phyloP scores from a whole-genome alignment of 192 early-diverging fungal genomes.

The Backusella liffmaniae region DNA sequence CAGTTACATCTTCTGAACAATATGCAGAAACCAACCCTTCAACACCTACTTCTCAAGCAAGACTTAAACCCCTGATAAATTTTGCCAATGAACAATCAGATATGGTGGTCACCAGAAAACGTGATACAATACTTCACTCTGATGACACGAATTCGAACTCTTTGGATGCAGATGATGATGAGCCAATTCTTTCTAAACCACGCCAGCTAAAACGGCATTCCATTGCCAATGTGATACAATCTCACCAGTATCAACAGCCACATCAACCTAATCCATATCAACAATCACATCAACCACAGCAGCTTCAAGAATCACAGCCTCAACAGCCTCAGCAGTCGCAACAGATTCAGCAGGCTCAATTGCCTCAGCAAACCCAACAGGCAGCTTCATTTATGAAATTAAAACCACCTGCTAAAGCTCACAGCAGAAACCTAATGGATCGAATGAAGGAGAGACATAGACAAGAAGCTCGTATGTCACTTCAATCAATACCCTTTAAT shows the following conservation, averaged over 20 bases:
- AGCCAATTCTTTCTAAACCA: background rate
- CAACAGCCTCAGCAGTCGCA: background rate
- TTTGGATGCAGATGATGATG: constrained; percentile 10
- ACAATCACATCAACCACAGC: background rate
- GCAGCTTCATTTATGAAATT: background rate
- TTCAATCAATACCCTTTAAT: background rate
- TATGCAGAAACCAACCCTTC: background rate
- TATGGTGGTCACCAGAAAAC: background rate
- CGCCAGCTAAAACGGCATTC: background rate
- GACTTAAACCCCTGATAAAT: constrained; percentile 8
- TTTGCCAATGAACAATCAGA: constrained; percentile 7
- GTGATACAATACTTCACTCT: constrained; percentile 5
- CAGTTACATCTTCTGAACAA: constrained; percentile 10
- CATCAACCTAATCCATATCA: background rate
- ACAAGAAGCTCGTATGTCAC: constrained; percentile 7
- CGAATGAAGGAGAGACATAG: constrained; percentile 27
- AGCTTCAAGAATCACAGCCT: background rate
- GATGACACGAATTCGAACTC: constrained; percentile 1
- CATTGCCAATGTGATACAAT: background rate
- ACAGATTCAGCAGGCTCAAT: background rate
- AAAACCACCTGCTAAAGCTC: background rate
- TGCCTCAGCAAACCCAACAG: background rate
- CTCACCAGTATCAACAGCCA: background rate
- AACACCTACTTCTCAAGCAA: background rate
- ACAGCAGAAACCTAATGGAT: constrained; percentile 7